Base-by-base conservation (phyloP, 176 grass and related monocot genomes). In the Poa pratensis region DNA sequence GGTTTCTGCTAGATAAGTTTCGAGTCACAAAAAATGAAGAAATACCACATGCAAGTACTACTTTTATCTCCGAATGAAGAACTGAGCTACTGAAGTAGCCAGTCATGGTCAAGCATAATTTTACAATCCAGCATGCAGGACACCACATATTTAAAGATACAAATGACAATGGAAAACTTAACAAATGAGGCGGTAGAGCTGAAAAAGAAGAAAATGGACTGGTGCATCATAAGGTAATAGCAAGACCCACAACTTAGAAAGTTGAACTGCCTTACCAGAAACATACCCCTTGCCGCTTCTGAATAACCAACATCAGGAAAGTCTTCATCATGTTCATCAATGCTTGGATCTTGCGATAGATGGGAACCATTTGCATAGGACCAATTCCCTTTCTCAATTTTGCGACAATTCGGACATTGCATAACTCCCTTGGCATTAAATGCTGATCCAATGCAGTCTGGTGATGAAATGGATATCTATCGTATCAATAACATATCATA, bases 371-470 rank as follows among this genome's bases (percentile, higher is more conserved):
- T 97, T 82, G 92, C 86, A 91, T 86, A 94, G 5, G 88, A 80
- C 95, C 95, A 97, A 82, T 93, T 92, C 9, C 90, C 95, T 74
- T 78, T 90, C 82, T 97, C 92, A 71, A 93, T 60, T 63, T 89
- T 86, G 48, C 88, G 92, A 82, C 95, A 97, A 82, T 93, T 94
- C 39, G 95, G 95, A 84, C 92, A 97, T 84, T 97, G 92, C 95
- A 97, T 97, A 46, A 78, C 35, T 58, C 95, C 95, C 80, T 94
- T 97, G 76, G 86, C 88, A 89, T 97, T 97, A 84, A 97, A 94
- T 86, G 95, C 92, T 35, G 95, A 97, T 34, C 92, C 95, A 72
- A 97, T 97, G 90, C 95, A 97, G 82, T 97, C 92, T 93, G 90
- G 86, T 87, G 45, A 88, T 87, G 59, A 80, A 87, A 78, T 85